Conservation (phyloP, 78 protist species). For the Dictyostelium firmibasis region DNA sequence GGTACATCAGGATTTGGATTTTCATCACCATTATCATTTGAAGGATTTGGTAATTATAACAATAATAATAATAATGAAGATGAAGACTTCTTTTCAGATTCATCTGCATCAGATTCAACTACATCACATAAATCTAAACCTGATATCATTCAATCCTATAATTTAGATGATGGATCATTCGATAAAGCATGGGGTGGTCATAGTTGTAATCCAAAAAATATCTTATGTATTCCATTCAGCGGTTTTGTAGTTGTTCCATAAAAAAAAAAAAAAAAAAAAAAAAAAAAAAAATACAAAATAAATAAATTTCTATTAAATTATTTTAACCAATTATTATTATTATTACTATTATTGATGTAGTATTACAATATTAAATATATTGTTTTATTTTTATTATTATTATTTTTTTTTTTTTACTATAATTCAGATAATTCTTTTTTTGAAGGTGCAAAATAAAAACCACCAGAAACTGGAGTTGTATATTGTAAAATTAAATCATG, state of each 20-base stretch:
- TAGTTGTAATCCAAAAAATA: conserved; percentile 37
- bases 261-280: background rate
- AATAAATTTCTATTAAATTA: background rate
- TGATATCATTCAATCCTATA: conserved; percentile 23
- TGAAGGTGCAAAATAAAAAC: conserved; percentile 60
- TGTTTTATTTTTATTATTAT: background rate
- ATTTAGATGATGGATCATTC: conserved; percentile 4
- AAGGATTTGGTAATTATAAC: background rate
- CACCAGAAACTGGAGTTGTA: conserved; percentile 21
- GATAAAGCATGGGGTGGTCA: conserved; percentile 46
- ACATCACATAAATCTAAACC: background rate
- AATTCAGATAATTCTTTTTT: background rate
- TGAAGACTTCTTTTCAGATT: background rate
- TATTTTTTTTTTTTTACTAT: background rate
- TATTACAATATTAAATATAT: no score
- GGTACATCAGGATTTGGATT: background rate
- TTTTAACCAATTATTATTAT: background rate
- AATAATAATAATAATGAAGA: background rate
- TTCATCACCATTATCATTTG: background rate
- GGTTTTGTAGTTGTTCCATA: conserved; percentile 60
- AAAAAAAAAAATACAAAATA: background rate
- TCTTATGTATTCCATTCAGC: conserved; percentile 36
- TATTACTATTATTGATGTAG: no score
- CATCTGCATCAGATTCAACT: background rate
- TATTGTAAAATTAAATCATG: background rate